phyloP scores from a whole-genome alignment of 495 filamentous ascomycete species.

The Penicillium lividum region DNA sequence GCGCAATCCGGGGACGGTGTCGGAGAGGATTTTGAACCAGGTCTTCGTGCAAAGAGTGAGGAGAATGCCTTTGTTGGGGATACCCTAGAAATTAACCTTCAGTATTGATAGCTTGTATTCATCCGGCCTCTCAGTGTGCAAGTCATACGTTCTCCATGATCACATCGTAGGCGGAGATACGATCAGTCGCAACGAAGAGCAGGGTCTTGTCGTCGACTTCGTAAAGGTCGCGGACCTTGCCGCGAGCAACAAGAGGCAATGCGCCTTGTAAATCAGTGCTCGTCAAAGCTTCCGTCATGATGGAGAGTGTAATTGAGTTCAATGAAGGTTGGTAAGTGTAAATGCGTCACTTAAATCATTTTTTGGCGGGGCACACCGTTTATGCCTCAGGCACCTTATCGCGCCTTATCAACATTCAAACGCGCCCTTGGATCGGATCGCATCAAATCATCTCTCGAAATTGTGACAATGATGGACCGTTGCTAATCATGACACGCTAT shows the following conservation, averaged over 20 bases:
- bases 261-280: constrained; percentile 54
- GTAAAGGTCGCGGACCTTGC: constrained; percentile 86
- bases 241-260: constrained; percentile 58
- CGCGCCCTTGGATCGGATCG: constrained; percentile 14
- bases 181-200: constrained; percentile 86
- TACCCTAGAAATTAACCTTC: constrained; percentile 54
- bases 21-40: constrained; percentile 78
- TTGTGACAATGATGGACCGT: constrained; percentile 19
- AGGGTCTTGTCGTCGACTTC: constrained; percentile 71
- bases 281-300: constrained; percentile 52
- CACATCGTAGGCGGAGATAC: constrained; percentile 94
- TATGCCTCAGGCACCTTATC: constrained; percentile 29
- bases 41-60: constrained; percentile 80
- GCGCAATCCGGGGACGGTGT: constrained; percentile 64
- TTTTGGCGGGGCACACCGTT: constrained; percentile 26
- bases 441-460: background rate
- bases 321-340: constrained; percentile 8
- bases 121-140: background rate
- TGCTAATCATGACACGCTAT: constrained; percentile 66
- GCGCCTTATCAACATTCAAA: constrained; percentile 15
- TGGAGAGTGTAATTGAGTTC: constrained; percentile 14
- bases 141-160: constrained; percentile 72
- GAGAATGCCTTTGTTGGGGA: constrained; percentile 80
- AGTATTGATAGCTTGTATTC: constrained; percentile 8
- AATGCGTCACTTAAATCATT: constrained; percentile 25